Conservation (phyloP, 768 basidiomycete species). For the Trametes maxima region DNA sequence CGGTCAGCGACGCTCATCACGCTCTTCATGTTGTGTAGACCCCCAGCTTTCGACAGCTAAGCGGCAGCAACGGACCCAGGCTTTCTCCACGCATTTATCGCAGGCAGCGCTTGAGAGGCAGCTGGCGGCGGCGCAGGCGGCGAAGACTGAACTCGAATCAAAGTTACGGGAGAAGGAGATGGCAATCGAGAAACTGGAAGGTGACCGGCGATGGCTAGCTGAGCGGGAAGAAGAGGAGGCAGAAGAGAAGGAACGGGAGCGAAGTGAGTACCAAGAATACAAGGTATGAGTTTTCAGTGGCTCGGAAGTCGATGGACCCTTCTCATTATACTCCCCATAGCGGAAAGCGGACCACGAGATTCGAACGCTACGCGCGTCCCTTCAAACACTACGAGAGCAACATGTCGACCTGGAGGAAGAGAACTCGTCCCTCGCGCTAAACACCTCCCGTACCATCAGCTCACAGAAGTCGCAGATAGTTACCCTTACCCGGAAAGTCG, state of each 20-base stretch:
- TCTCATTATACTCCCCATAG: constrained; percentile 34
- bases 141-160: constrained; percentile 65
- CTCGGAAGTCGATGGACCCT: not conserved
- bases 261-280: constrained; percentile 51
- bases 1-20: constrained; percentile 7
- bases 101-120: constrained; percentile 71
- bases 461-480: constrained; percentile 55
- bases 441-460: constrained; percentile 50
- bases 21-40: constrained; percentile 43
- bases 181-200: constrained; percentile 64
- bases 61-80: constrained; percentile 65
- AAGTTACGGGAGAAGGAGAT: constrained; percentile 68
- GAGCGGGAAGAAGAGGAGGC: constrained; percentile 71
- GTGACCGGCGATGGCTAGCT: constrained; percentile 67
- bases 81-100: constrained; percentile 61
- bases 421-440: constrained; percentile 49
- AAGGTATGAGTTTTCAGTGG: constrained; percentile 48
- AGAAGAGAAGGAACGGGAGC: constrained; percentile 65
- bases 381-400: constrained; percentile 56
- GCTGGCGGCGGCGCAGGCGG: constrained; percentile 59
- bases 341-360: constrained; percentile 53
- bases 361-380: constrained; percentile 49
- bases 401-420: constrained; percentile 63
- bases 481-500: constrained; percentile 47
- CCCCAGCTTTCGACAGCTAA: constrained; percentile 68